Percentiles rank a stretch among this genome's conserved stretches.
Conservation (phyloP, 305 asterid genomes). For the Solanum aculeatissimum region DNA sequence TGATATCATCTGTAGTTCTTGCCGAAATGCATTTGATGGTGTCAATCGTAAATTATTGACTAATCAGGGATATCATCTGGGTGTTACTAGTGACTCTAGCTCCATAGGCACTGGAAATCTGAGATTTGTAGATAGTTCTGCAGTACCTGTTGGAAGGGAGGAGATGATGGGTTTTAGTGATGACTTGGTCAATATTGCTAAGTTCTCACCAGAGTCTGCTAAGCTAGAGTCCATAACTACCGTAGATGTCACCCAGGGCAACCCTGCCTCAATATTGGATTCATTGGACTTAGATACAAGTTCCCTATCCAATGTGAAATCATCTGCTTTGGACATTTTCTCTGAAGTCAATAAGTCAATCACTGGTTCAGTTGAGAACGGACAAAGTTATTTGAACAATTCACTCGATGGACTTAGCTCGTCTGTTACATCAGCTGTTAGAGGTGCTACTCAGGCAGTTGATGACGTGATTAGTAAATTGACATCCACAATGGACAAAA, state of each 20-base stretch:
- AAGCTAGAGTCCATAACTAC: constrained; percentile 11
- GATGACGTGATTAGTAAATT: constrained; percentile 33
- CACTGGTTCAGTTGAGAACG: constrained; percentile 29
- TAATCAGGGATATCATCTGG: constrained; percentile 7
- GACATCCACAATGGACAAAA: constrained; percentile 25
- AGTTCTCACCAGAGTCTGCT: constrained; percentile 9
- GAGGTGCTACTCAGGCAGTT: constrained; percentile 31
- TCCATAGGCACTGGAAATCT: constrained; percentile 15
- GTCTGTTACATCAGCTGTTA: constrained; percentile 28
- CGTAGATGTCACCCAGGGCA: constrained; percentile 12
- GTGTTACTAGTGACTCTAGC: constrained; percentile 9
- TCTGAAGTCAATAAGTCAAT: constrained; percentile 19
- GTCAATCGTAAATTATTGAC: constrained; percentile 2
- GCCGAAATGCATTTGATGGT: constrained; percentile 6
- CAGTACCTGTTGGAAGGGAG: constrained; percentile 21
- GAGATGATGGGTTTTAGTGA: constrained; percentile 21
- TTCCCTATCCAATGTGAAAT: constrained; percentile 29
- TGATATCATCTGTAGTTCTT: constrained; percentile 2
- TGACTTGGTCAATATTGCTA: constrained; percentile 12
- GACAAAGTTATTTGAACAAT: constrained; percentile 32
- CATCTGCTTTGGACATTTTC: constrained; percentile 19
- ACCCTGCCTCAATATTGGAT: constrained; percentile 25
- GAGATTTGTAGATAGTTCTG: constrained; percentile 33
- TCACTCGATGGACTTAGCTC: constrained; percentile 41
- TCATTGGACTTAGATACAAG: constrained; percentile 20